Conservation (phyloP, 257 asterid genomes). For the Solanum infundibuliforme region DNA sequence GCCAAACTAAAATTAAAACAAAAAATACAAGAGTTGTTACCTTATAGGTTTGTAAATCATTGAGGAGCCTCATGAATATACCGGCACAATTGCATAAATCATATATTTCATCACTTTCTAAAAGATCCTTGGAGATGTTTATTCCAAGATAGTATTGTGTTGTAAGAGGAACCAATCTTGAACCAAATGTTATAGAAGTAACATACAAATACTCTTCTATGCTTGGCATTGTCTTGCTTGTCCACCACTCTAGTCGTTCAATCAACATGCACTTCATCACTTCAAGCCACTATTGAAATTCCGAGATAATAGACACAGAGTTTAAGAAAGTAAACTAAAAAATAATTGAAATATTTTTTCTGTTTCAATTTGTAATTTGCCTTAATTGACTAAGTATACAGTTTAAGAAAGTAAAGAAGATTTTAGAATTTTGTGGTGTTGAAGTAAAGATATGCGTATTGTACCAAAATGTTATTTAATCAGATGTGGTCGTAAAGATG, state of each 20-base stretch:
- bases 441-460: too few species aligned
- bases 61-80: conserved; percentile 10
- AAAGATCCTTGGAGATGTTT: conserved; percentile 1
- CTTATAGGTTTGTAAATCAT: conserved; percentile 15
- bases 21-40: background rate
- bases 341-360: background rate
- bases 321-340: too few species aligned
- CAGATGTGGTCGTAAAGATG: background rate
- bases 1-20: background rate
- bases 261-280: background rate
- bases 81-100: conserved; percentile 5
- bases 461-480: background rate
- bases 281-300: conserved; percentile 12
- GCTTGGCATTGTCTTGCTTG: background rate
- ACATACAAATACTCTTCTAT: conserved; percentile 16
- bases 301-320: background rate
- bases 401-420: background rate
- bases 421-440: too few species aligned
- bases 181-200: background rate
- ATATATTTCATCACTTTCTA: conserved; percentile 3
- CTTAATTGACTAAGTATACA: background rate
- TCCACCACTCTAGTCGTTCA: conserved; percentile 11
- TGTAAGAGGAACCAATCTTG: background rate
- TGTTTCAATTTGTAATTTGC: too few species aligned
- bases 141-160: conserved; percentile 8